Evolutionary conservation across 1,284 basidiomycete species (phyloP).

Genomic region (Ceratobasidium sp.): DNA sequence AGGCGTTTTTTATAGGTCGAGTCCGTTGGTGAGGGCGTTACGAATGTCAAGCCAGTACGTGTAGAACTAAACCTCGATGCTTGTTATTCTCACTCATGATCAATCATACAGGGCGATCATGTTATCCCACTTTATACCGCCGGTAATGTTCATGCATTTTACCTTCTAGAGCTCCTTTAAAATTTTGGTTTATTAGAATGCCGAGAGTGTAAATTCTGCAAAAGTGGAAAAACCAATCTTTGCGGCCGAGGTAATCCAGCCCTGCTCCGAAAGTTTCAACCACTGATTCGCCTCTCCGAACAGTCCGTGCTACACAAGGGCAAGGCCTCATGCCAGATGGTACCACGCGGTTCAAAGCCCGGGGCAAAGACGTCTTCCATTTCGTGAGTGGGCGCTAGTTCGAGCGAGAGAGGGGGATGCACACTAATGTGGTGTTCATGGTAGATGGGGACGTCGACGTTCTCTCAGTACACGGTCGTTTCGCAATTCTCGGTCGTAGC

Average conservation of each 20-base stretch:
- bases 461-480: conserved; percentile 99
- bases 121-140: conserved; percentile 96
- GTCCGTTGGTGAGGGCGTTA: conserved; percentile 94
- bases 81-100: not conserved
- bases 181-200: conserved; percentile 74
- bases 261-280: not conserved
- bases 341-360: conserved; percentile 91
- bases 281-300: conserved; percentile 33
- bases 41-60: conserved; percentile 79
- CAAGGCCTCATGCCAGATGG: conserved; percentile 96
- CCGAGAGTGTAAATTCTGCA: conserved; percentile 97
- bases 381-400: conserved; percentile 74
- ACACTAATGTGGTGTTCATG: not conserved
- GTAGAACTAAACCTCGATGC: conserved; percentile 4
- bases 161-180: conserved; percentile 37
- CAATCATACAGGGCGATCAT: conserved; percentile 79
- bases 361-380: conserved; percentile 90
- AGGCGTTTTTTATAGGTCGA: conserved; percentile 75
- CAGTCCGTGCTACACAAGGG: conserved; percentile 95
- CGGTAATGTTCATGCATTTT: conserved; percentile 63
- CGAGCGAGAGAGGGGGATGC: not conserved
- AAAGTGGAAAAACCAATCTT: conserved; percentile 97
- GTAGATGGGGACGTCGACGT: conserved; percentile 98
- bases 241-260: conserved; percentile 79
- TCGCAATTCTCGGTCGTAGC: conserved; percentile 97